phyloP scores from a whole-genome alignment of 352 stramenopile species.

The Pythium pyrilobum region DNA sequence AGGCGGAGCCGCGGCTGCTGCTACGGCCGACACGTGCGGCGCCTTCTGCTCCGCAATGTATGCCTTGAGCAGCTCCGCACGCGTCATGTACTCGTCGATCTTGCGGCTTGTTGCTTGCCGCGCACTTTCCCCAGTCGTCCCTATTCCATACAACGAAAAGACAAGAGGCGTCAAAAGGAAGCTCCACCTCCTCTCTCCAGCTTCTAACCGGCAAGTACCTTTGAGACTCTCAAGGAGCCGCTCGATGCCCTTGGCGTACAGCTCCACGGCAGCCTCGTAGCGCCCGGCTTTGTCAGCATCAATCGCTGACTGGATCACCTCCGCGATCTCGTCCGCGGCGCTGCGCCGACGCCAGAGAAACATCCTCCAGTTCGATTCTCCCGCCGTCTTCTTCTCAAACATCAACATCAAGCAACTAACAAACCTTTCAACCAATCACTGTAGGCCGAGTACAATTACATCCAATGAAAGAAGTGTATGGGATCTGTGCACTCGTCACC shows the following conservation, averaged over 20 bases:
- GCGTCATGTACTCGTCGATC: conserved; percentile 78
- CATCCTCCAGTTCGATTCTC: conserved; percentile 20
- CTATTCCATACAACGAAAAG: conserved; percentile 15
- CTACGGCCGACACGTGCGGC: background rate
- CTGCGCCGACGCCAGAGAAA: conserved; percentile 34
- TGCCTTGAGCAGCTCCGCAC: conserved; percentile 65
- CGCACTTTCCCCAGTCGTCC: conserved; percentile 27
- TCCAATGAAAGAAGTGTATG: background rate
- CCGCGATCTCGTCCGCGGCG: conserved; percentile 39
- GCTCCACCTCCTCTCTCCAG: background rate
- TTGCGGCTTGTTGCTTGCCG: conserved; percentile 32
- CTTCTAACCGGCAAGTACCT: conserved; percentile 32
- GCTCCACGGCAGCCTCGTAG: conserved; percentile 47
- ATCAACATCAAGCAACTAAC: conserved; percentile 7
- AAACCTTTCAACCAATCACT: conserved; percentile 12
- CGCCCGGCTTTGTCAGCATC: conserved; percentile 40
- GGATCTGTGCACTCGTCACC: conserved; percentile 7
- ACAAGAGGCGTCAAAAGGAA: background rate
- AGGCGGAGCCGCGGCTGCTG: background rate
- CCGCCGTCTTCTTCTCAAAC: conserved; percentile 1
- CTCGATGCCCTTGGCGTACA: conserved; percentile 75
- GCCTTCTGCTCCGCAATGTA: conserved; percentile 12
- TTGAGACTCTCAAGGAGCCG: conserved; percentile 59
- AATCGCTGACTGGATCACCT: conserved; percentile 48
- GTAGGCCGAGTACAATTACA: too few species aligned